Evolutionary conservation across 257 asterid species (phyloP).

Genomic region (Solanum stenotomum): DNA sequence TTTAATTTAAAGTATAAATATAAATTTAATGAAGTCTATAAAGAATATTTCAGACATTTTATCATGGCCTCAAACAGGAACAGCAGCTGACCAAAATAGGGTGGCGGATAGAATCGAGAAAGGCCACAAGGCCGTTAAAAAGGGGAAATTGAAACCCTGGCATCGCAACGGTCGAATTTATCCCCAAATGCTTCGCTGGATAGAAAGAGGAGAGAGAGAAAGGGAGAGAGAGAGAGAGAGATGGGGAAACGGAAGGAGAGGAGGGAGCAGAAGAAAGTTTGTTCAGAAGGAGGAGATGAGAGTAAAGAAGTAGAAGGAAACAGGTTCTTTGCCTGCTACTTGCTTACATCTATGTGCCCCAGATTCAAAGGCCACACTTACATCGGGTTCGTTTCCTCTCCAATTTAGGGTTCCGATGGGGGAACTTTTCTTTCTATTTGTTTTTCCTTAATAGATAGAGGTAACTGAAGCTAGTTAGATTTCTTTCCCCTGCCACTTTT

Average conservation of each 20-base stretch:
- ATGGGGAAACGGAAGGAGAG: slow-evolving; percentile 42
- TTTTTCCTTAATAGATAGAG: neutral
- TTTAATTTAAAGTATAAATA: no score
- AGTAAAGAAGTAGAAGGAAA: slow-evolving; percentile 1
- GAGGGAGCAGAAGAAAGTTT: slow-evolving; percentile 1
- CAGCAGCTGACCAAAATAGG: neutral
- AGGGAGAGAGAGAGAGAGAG: neutral
- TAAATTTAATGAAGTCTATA: neutral
- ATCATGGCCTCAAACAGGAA: neutral
- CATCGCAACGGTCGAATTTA: slow-evolving; percentile 48
- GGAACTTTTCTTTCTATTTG: neutral
- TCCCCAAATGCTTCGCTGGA: neutral
- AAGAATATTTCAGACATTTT: neutral
- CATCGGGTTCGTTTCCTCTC: slow-evolving; percentile 50
- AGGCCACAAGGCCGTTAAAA: neutral
- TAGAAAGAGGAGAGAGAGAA: neutral
- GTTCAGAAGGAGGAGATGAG: neutral
- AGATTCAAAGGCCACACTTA: slow-evolving; percentile 83
- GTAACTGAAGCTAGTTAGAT: neutral
- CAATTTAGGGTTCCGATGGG: neutral
- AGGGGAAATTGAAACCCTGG: neutral
- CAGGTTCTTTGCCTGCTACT: slow-evolving; percentile 66
- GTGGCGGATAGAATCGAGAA: neutral
- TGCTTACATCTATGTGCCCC: slow-evolving; percentile 78
- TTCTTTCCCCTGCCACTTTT: neutral